These are phyloP conservation scores for Diddensiella transvaalensis DNA, from an alignment of 805 yeast species.

Conservation along the genomic window DNA sequence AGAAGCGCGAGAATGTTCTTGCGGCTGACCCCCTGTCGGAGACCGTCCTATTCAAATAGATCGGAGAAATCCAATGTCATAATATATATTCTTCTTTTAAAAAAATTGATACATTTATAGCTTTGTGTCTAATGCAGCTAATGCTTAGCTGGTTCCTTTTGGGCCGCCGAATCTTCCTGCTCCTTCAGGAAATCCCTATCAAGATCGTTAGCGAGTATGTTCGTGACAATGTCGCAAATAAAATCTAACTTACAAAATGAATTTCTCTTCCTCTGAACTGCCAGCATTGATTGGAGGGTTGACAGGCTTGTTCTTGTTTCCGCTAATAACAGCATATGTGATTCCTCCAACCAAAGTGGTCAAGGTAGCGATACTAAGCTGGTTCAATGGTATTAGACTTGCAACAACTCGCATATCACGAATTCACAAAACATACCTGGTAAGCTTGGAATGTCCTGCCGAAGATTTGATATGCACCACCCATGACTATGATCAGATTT, in stretches of 20 bases:
- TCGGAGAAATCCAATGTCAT: not conserved
- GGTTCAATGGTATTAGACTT: not conserved
- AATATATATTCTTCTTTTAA: not conserved
- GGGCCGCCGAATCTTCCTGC: slow-evolving; percentile 34
- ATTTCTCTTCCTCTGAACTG: slow-evolving; percentile 85
- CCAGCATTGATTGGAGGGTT: slow-evolving; percentile 70
- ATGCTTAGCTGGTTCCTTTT: slow-evolving; percentile 7
- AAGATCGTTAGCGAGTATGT: too few species aligned
- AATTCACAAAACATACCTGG: slow-evolving; percentile 43
- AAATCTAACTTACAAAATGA: slow-evolving; percentile 43
- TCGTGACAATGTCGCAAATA: too few species aligned
- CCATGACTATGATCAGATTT: slow-evolving; percentile 46
- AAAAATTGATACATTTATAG: not conserved
- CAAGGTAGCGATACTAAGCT: slow-evolving; percentile 79
- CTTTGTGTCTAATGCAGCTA: not conserved
- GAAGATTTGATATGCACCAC: slow-evolving; percentile 67
- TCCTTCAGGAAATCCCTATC: slow-evolving; percentile 60
- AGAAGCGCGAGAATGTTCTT: slow-evolving; percentile 68
- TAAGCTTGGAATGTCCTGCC: slow-evolving; percentile 85
- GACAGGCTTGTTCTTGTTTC: slow-evolving; percentile 52
- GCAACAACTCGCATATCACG: not conserved
- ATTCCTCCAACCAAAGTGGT: slow-evolving; percentile 60
- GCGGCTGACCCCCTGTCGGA: slow-evolving; percentile 78
- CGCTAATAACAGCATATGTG: slow-evolving; percentile 64
- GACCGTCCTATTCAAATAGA: slow-evolving; percentile 63